These are phyloP conservation scores for Salvia splendens DNA, from an alignment of 257 asterid genomes.

Conservation along the genomic window DNA sequence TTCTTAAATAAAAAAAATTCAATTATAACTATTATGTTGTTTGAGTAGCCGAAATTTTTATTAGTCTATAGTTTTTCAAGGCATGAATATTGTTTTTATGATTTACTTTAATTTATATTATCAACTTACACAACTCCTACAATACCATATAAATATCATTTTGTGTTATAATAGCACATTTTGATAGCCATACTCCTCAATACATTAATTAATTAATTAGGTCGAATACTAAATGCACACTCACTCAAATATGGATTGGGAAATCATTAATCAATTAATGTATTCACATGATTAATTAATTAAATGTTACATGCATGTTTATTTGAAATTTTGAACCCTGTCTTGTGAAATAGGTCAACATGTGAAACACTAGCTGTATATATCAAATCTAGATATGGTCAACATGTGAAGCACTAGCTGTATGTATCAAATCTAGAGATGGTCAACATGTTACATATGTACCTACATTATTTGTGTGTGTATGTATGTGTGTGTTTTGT, in stretches of 20 bases:
- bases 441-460: background rate
- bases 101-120: no score
- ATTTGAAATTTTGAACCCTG: conserved; percentile 5
- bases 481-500: conserved; percentile 1
- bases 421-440: background rate
- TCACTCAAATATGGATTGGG: background rate
- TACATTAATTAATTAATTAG: background rate
- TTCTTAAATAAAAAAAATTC: no score
- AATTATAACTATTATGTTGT: no score
- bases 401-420: background rate
- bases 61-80: no score
- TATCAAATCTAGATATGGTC: conserved; percentile 5
- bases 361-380: background rate
- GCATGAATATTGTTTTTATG: no score
- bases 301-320: background rate
- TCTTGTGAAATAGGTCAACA: conserved; percentile 10
- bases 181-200: no score
- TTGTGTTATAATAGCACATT: no score
- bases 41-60: no score
- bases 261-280: background rate
- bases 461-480: background rate
- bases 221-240: background rate
- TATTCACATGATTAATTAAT: background rate
- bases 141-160: no score
- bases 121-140: no score